Percentiles rank a stretch among this genome's conserved stretches.
These are phyloP conservation scores for Fusarium drepaniforme DNA, from an alignment of 2,329 filamentous ascomycete genomes.

Conservation along the genomic window DNA sequence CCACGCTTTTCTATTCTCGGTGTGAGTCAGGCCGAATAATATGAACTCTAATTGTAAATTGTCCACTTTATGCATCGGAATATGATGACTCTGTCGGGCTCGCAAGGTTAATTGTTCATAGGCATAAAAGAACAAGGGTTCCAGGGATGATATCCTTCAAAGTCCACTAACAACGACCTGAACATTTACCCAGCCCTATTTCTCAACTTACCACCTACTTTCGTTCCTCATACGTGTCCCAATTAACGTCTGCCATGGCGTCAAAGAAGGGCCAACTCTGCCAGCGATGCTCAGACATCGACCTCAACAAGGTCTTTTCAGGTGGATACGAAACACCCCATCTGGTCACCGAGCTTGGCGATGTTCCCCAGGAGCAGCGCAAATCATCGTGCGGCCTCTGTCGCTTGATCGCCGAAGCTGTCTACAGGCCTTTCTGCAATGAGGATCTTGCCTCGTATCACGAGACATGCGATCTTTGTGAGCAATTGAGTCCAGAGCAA, in stretches of 20 bases:
- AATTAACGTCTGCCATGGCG: not conserved
- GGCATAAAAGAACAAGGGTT: not conserved
- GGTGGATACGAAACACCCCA: constrained; percentile 8
- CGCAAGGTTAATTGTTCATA: not conserved
- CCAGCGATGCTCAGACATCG: not conserved
- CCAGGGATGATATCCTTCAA: not conserved
- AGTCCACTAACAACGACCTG: not conserved
- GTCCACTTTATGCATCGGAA: not conserved
- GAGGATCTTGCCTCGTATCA: constrained; percentile 1
- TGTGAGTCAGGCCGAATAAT: not conserved
- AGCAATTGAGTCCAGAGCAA: not conserved
- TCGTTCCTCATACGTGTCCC: too few relatives aligned
- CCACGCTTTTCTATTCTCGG: not conserved
- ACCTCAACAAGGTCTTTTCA: constrained; percentile 9
- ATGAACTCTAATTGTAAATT: not conserved
- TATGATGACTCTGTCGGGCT: not conserved
- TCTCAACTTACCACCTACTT: not conserved
- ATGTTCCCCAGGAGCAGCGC: not conserved
- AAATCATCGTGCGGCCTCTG: not conserved
- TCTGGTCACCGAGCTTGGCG: not conserved
- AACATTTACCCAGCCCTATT: not conserved
- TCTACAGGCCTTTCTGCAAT: constrained; percentile 5
- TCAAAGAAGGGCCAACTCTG: not conserved
- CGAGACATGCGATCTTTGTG: not conserved
- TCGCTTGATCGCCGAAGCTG: constrained; percentile 3